Conservation (phyloP, 2,329 filamentous ascomycete species). For the Verticillium albo-atrum region DNA sequence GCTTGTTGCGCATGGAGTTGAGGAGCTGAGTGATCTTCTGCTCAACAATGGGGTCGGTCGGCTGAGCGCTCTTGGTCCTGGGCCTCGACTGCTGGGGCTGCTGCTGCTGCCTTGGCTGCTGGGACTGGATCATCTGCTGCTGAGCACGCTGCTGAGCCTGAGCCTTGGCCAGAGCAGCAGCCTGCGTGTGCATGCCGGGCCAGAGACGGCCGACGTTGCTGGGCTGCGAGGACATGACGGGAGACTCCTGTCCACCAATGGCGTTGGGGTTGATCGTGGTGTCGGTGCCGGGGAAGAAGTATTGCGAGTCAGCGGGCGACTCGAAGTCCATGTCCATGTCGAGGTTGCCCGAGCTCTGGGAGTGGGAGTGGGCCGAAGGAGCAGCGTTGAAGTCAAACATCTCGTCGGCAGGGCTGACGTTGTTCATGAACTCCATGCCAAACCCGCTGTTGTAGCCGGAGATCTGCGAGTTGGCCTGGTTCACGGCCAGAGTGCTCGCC, state of each 20-base stretch:
- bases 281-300: constrained; percentile 55
- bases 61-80: constrained; percentile 46
- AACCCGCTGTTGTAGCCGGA: constrained; percentile 47
- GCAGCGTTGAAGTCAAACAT: constrained; percentile 70
- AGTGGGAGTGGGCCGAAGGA: constrained; percentile 32
- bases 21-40: constrained; percentile 92
- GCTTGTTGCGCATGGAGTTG: constrained; percentile 83
- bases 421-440: constrained; percentile 43
- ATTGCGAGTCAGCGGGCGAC: constrained; percentile 45
- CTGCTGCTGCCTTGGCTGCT: constrained; percentile 37
- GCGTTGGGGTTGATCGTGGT: constrained; percentile 67
- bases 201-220: constrained; percentile 70
- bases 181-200: constrained; percentile 91
- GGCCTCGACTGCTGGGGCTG: constrained; percentile 37
- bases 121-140: constrained; percentile 42
- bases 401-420: constrained; percentile 57
- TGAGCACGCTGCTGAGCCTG: constrained; percentile 63
- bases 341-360: constrained; percentile 52
- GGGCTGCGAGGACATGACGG: constrained; percentile 40
- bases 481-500: constrained; percentile 74
- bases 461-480: constrained; percentile 53
- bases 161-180: constrained; percentile 73
- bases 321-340: constrained; percentile 63
- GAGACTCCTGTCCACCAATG: constrained; percentile 59
- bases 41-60: constrained; percentile 69